A percentile compares a stretch with the other conserved stretches of the same genome.
These are phyloP conservation scores for Hirsutella thompsonii DNA, from an alignment of 2,329 filamentous ascomycete species.

Conservation along the genomic window DNA sequence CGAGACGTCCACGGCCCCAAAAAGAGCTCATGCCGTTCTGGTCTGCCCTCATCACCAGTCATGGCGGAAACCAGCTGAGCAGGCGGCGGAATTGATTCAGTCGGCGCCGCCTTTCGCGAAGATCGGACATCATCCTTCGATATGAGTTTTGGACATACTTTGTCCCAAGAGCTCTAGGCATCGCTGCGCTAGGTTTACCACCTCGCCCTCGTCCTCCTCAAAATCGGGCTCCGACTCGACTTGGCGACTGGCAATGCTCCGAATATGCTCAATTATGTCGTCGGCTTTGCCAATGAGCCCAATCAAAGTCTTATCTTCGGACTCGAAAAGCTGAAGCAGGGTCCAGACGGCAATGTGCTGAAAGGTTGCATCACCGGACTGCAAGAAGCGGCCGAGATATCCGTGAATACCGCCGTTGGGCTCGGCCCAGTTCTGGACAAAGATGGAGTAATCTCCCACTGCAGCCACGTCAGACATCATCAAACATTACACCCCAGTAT, in stretches of 20 bases:
- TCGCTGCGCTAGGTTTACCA: slow-evolving; percentile 78
- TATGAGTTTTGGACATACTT: slow-evolving; percentile 62
- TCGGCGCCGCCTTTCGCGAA: too few relatives aligned
- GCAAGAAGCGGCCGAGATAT: slow-evolving; percentile 84
- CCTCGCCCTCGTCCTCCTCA: slow-evolving; percentile 82
- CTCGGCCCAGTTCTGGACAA: slow-evolving; percentile 86
- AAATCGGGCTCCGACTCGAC: slow-evolving; percentile 78
- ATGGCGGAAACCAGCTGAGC: too few relatives aligned
- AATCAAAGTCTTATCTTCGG: slow-evolving; percentile 82
- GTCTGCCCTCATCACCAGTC: too few relatives aligned
- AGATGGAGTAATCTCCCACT: slow-evolving; percentile 96
- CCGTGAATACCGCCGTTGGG: slow-evolving; percentile 92
- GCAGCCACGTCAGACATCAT: background rate
- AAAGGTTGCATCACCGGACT: slow-evolving; percentile 91
- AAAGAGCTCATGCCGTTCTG: too few relatives aligned
- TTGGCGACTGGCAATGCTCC: slow-evolving; percentile 77
- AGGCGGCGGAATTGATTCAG: too few relatives aligned
- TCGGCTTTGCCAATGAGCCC: slow-evolving; percentile 79
- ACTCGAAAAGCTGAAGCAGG: slow-evolving; percentile 85
- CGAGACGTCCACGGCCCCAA: too few relatives aligned
- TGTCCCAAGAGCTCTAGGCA: slow-evolving; percentile 80
- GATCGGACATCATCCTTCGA: too few relatives aligned
- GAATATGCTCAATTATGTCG: slow-evolving; percentile 85
- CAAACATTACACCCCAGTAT: background rate
- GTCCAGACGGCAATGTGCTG: slow-evolving; percentile 99